Base-by-base conservation (phyloP, 164 flowering plant genomes). In the Aristolochia fimbriata region DNA sequence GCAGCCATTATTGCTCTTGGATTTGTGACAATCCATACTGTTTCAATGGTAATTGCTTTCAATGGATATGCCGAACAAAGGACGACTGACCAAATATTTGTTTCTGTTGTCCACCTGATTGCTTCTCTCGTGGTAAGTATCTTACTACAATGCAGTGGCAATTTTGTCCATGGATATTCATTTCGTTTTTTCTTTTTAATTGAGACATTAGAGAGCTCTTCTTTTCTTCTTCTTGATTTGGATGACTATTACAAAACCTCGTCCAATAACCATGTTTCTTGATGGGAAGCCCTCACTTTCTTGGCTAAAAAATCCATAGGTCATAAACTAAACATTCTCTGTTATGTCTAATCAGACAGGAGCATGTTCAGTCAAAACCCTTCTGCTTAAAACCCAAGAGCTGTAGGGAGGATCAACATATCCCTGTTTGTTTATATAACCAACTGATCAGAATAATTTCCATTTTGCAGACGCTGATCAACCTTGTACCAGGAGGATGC, bases 41-140 rank as follows among this genome's bases (percentile, higher is more conserved):
- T 84, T 77, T 92, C 98, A 15, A 92, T 92, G 96, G 94, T 92
- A 60, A 86, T 92, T 73, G 97, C 98, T 55, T 92, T 92, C 75
- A 84, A 81, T 60, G 97, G 96, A 46, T 92, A 83, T 73, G 87
- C 84, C 1, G 88, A 87, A 66, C 79, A 82, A 67, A 86, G 79
- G 59, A 87, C 68, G 72, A 74, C 69, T 52, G 90, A 89, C 70
- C 94, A 83, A 62, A 59, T 68, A 62, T 80, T 92, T 72, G 97
- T 84, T 76, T 96, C 98, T 21, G 62, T 65, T 0, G 74, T 89
- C 74, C 98, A 92, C 78, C 64, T 92, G 51, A 73, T 71, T 67
- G 93, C 96, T 23, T 88, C 89, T 61, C 55, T 80, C 71, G 65
- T 76, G 90, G 98, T 92, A 75, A 49, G 31, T 15, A 14, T 15